Evolutionary conservation across 108 stramenopile genomes (phyloP), one percentile per base, ranked within the genome.

Genomic region (Cyclotella distinguenda): DNA sequence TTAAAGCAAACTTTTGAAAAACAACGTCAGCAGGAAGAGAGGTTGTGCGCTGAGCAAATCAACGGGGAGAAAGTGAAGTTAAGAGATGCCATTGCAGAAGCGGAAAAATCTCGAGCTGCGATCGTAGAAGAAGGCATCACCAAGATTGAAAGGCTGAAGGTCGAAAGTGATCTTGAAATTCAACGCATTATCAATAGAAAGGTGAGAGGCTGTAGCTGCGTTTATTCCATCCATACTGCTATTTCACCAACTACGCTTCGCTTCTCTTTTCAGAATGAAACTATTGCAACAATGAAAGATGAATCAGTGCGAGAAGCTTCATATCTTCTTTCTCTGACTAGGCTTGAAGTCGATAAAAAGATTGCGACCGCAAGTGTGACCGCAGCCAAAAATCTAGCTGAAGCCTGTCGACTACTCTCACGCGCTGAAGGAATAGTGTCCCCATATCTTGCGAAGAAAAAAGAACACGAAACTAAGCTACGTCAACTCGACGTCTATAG

Each of bases 1-100:
- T 18, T 70, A 10, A 54, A 51, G 62, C 70, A 70, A 55, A 62
- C 60, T 10, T 70, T 70, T 46, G 62, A 64, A 18, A 61, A 70
- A 57, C 60, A 46, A 9, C 0, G 48, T 18, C 22, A 12, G 2
- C 51, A 70, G 33, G 70, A 70, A 45, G 62, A 70, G 16, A 52
- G 21, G 13, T 6, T 26, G 7, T 47, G 70, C 8, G 30, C 30
- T 15, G 70, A 70, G 34, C 19, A 39, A 9, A 61, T 70, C 10
- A 64, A 55, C 25, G 70, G 54, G 23, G 70, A 61, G 42, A 52
- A 45, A 50, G 61, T 70, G 33, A 70, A 70, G 33, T 21, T 70
- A 11, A 61, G 63, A 39, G 70, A 70, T 47, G 70, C 35, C 11
- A 55, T 40, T 6, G 70, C 70, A 6, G 62, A 61, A 32, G 59